Evolutionary conservation across 768 basidiomycete species (phyloP).

Genomic region (Daedalea quercina): DNA sequence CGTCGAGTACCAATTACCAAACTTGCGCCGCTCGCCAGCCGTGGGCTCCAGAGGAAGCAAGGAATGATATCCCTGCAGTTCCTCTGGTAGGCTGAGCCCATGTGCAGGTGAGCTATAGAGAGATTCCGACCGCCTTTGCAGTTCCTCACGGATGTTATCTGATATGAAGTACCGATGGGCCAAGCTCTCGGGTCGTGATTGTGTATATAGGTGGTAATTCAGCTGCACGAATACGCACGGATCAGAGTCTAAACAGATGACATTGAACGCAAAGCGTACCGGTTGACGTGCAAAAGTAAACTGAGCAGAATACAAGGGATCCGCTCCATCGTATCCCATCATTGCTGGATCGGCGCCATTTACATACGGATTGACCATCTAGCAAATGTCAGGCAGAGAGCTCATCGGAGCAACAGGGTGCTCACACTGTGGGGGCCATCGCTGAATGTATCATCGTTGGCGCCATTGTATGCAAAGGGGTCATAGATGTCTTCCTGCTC

Average conservation of each 20-base stretch:
- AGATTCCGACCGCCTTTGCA: conserved; percentile 44
- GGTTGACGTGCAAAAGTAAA: conserved; percentile 20
- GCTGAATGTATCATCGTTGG: conserved; percentile 15
- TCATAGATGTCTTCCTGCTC: conserved; percentile 25
- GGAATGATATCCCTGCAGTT: conserved; percentile 86
- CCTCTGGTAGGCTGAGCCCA: conserved; percentile 68
- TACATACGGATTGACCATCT: conserved; percentile 15
- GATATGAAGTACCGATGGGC: conserved; percentile 73
- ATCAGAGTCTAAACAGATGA: conserved; percentile 30
- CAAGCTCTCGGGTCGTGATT: conserved; percentile 51
- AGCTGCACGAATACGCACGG: conserved; percentile 40
- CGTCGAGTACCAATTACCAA: conserved; percentile 77
- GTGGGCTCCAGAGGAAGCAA: conserved; percentile 71
- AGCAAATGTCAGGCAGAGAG: not conserved
- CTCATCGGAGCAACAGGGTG: not conserved
- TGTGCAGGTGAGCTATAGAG: conserved; percentile 28
- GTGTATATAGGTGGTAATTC: conserved; percentile 89
- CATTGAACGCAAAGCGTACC: conserved; percentile 26
- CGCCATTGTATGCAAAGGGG: conserved; percentile 18
- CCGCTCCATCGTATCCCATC: conserved; percentile 19
- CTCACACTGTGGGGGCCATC: conserved; percentile 29
- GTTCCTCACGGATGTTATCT: conserved; percentile 60
- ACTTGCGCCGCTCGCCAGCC: conserved; percentile 57
- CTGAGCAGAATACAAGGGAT: conserved; percentile 20
- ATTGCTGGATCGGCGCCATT: conserved; percentile 5